Conservation (phyloP, 257 asterid species). For the Schizonepeta tenuifolia region DNA sequence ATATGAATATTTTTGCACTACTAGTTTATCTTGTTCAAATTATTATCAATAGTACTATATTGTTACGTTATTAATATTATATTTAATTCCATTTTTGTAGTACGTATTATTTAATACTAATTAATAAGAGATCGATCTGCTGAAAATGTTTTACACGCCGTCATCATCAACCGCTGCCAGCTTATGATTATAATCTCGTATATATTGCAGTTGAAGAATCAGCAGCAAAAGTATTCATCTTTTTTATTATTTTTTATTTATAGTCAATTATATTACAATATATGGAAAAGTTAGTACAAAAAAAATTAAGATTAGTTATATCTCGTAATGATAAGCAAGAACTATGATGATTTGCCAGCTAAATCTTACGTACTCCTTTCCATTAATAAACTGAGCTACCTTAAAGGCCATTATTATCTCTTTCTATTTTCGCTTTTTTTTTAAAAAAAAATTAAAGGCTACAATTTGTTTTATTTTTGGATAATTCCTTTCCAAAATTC, state of each 20-base stretch:
- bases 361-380: slow-evolving; percentile 26
- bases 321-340: slow-evolving; percentile 31
- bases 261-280: slow-evolving; percentile 9
- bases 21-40: not conserved
- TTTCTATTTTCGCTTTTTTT: not conserved
- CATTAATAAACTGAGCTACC: not conserved
- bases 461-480: not conserved
- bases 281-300: slow-evolving; percentile 9
- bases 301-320: slow-evolving; percentile 27
- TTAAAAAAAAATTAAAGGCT: not conserved
- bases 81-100: not conserved
- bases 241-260: not conserved
- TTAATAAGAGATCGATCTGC: not conserved
- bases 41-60: too few species aligned
- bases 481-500: not conserved
- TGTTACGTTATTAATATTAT: too few species aligned
- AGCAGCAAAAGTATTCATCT: not conserved
- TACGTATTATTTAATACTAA: too few species aligned
- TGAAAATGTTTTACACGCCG: not conserved
- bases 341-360: slow-evolving; percentile 36
- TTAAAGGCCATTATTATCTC: not conserved
- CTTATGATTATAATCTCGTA: not conserved
- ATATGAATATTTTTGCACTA: too few species aligned
- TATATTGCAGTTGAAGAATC: slow-evolving; percentile 1
- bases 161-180: slow-evolving; percentile 35